Base-by-base conservation (phyloP, 495 filamentous ascomycete genomes). In the Astrocystis sublimbata region DNA sequence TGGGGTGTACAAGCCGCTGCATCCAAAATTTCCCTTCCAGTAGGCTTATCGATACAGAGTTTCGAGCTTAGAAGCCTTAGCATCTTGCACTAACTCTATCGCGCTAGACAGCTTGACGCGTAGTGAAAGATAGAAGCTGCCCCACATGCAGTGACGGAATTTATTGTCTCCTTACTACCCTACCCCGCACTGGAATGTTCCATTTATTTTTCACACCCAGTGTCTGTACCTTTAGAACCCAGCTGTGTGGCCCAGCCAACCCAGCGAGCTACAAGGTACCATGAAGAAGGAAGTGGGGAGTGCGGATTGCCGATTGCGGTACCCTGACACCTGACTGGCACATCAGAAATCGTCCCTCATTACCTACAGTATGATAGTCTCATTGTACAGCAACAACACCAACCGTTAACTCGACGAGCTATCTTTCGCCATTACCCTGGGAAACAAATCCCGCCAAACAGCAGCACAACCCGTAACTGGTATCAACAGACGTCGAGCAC, bases 1-100 rank as follows among this genome's bases (percentile, higher is more conserved):
- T 46, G 59, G 46, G 49, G 47, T 61, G 49, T 46, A 49, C 50
- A 55, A 55, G 60, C 19, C 15, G 60, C 42, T 17, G n/a, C n/a
- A 30, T 51, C 30, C 60, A 50, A 62, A 62, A 62, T 55, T 56
- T 62, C 56, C 60, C 30, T 55, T 62, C 30, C 15, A 31, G 3
- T 8, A 1, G 13, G 21, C 42, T 56, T 62, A 62, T 62, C 60
- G 60, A 62, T 56, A 54, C 17, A 5, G n/a, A 19, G 13, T 31
- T 33, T 33, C 7, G 0, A 28, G 41, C 10, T 24, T 58, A 58
- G 23, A 2, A n/a, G n/a, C n/a, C n/a, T n/a, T n/a, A n/a, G n/a
- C n/a, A n/a, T 24, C 52, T 36, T 56, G 51, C 33, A 53, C 17
- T 35, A 31, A n/a, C n/a, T n/a, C n/a, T n/a, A n/a, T n/a, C n/a